These are phyloP conservation scores for Rubia balearica DNA, from an alignment of 305 asterid genomes.

Conservation along the genomic window DNA sequence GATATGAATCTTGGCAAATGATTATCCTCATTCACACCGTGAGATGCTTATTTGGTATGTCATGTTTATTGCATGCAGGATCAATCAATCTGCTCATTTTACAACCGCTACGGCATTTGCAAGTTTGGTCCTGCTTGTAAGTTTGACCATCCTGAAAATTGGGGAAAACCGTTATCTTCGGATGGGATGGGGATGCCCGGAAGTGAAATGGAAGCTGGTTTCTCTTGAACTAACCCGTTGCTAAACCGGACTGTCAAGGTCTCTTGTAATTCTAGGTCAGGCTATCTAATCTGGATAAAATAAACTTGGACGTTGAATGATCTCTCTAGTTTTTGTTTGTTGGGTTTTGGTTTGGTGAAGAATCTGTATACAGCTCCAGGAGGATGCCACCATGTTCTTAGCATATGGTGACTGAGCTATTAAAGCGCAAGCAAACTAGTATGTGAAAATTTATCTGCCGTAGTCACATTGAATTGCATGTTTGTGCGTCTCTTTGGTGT, in stretches of 20 bases:
- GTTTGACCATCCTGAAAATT: constrained; percentile 37
- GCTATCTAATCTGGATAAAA: neutral
- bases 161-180: constrained; percentile 19
- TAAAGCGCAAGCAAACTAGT: neutral
- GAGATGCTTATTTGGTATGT: neutral
- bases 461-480: neutral
- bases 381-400: neutral
- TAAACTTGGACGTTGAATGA: neutral
- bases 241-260: neutral
- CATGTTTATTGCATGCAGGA: constrained; percentile 20
- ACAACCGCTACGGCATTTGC: constrained; percentile 39
- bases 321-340: neutral
- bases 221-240: constrained; percentile 10
- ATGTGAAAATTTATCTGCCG: neutral
- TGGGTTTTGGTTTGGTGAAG: neutral
- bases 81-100: constrained; percentile 34
- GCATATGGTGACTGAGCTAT: neutral
- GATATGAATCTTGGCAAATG: neutral
- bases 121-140: constrained; percentile 45
- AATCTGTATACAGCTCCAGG: neutral
- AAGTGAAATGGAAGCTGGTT: constrained; percentile 28
- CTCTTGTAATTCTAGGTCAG: neutral
- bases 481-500: neutral
- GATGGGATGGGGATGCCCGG: constrained; percentile 23
- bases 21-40: neutral